Conservation (phyloP, 2,329 filamentous ascomycete species). For the Tetracladium maxilliforme region DNA sequence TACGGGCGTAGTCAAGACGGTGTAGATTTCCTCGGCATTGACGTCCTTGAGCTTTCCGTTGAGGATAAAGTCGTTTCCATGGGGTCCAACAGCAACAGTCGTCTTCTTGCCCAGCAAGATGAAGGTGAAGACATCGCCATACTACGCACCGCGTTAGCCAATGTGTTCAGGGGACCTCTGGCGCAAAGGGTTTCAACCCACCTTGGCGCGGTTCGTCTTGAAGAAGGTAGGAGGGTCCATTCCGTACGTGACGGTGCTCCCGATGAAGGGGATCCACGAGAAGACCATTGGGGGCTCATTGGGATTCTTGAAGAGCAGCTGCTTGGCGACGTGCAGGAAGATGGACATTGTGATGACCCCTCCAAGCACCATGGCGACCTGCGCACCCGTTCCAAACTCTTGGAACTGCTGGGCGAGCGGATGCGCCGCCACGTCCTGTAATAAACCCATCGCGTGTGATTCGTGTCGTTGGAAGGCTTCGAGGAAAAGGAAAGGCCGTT, state of each 20-base stretch:
- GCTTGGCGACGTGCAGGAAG: slow-evolving; percentile 63
- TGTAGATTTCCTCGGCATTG: slow-evolving; percentile 83
- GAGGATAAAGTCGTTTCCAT: slow-evolving; percentile 81
- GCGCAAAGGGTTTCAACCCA: slow-evolving; percentile 17
- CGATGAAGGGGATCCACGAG: slow-evolving; percentile 70
- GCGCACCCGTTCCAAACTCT: slow-evolving; percentile 28
- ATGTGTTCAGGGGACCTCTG: slow-evolving; percentile 19
- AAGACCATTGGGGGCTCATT: slow-evolving; percentile 73
- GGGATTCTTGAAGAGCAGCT: slow-evolving; percentile 68
- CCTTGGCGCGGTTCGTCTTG: slow-evolving; percentile 59
- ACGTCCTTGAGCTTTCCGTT: slow-evolving; percentile 86
- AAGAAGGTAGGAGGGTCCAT: slow-evolving; percentile 92
- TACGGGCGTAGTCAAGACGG: slow-evolving; percentile 53
- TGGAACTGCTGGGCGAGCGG: slow-evolving; percentile 34
- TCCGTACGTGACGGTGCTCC: slow-evolving; percentile 85
- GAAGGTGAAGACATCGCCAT: slow-evolving; percentile 84
- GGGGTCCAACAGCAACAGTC: slow-evolving; percentile 68
- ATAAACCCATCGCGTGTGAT: too few species aligned
- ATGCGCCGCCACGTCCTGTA: slow-evolving; percentile 35
- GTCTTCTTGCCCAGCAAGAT: slow-evolving; percentile 79
- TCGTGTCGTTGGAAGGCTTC: too few species aligned
- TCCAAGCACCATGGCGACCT: slow-evolving; percentile 29
- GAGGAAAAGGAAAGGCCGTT: too few species aligned
- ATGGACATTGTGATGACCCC: slow-evolving; percentile 44
- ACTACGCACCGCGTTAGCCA: slow-evolving; percentile 28